Evolutionary conservation across 202 grass and related monocot species (phyloP), one percentile per base, ranked within the genome.

Genomic region (Schoenoplectus triqueter): DNA sequence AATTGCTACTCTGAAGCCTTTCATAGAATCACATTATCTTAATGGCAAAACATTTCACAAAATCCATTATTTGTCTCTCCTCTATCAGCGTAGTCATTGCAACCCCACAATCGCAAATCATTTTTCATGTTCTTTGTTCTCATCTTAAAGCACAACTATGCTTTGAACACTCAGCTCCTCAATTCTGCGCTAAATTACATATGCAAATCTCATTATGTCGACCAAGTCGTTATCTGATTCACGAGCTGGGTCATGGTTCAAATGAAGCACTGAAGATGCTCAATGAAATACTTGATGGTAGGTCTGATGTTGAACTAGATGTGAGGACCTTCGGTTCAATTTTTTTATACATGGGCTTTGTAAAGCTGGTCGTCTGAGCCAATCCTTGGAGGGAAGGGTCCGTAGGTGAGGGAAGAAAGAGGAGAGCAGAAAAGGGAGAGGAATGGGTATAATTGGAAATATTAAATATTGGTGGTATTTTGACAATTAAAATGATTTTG

Each of bases 281-380:
- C 21, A 59, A 88, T 9, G 76, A 94, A 90, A 97, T 97, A 92
- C 79, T 90, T 81, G 84, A 51, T 15, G 89, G 87, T 9, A 89
- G 83, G 45, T 77, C 31, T 67, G 63, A 7, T 19, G 86, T 90
- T 75, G 47, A 89, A 61, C 95, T 92, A 47, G 42, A 91, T 86
- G 69, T 87, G 64, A 57, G 8, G 20, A 94, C 92, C 5, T 31
- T 31, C 31, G 31, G 31, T 97, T 92, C 85, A 94, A 85, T 87
- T 90, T 84, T 1, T 78, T 97, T 85, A 92, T 97, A 89, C 82
- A 90, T 82, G 92, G 95, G 21, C 89, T 97, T 44, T 97, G 95
- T 84, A 90, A 93, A 79, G 85, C 49, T 0, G 89, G 89, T 86
- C 83, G 82, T 64, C 85, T 85, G 85, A 21, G 21, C n/a, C 81